A percentile compares a stretch with the other conserved stretches of the same genome.
phyloP scores from a whole-genome alignment of 2,329 filamentous ascomycete genomes.

The Parastagonospora nodorum region DNA sequence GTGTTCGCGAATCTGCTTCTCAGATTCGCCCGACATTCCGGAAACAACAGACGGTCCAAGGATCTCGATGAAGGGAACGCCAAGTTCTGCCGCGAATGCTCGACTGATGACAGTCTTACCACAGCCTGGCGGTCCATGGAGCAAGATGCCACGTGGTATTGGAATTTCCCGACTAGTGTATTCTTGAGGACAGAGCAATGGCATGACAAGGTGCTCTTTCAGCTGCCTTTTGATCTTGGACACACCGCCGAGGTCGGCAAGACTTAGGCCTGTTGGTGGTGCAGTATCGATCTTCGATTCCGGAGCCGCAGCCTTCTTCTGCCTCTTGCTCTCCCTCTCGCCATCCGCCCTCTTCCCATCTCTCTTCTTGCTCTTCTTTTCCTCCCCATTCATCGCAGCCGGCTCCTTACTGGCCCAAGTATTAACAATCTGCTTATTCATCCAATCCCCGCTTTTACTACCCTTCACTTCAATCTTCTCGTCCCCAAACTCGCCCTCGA shows the following conservation, averaged over 20 bases:
- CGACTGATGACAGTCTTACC: constrained; percentile 86
- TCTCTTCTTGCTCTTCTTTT: constrained; percentile 50
- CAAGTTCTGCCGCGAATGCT: constrained; percentile 75
- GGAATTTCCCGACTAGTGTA: constrained; percentile 70
- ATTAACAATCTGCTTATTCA: constrained; percentile 69
- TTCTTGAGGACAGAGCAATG: constrained; percentile 69
- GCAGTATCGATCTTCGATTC: constrained; percentile 61
- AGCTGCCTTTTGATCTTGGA: constrained; percentile 72
- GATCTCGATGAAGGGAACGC: constrained; percentile 80
- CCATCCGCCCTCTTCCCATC: constrained; percentile 59
- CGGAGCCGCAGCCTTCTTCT: constrained; percentile 54
- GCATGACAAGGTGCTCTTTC: constrained; percentile 73
- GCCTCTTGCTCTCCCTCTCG: constrained; percentile 69
- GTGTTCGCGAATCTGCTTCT: constrained; percentile 81
- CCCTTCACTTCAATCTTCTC: constrained; percentile 21
- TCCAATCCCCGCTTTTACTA: constrained; percentile 55
- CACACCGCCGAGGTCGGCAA: constrained; percentile 77
- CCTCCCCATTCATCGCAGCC: constrained; percentile 38
- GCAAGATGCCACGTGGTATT: constrained; percentile 73
- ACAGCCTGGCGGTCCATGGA: constrained; percentile 84
- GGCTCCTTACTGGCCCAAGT: constrained; percentile 55
- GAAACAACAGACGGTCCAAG: constrained; percentile 81
- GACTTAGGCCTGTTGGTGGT: constrained; percentile 68
- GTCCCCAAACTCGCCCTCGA: constrained; percentile 48
- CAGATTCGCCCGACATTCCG: constrained; percentile 86